A percentile compares a stretch with the other conserved stretches of the same genome.
Evolutionary conservation across 2,329 filamentous ascomycete species (phyloP).

Genomic region (Fusarium floridanum): DNA sequence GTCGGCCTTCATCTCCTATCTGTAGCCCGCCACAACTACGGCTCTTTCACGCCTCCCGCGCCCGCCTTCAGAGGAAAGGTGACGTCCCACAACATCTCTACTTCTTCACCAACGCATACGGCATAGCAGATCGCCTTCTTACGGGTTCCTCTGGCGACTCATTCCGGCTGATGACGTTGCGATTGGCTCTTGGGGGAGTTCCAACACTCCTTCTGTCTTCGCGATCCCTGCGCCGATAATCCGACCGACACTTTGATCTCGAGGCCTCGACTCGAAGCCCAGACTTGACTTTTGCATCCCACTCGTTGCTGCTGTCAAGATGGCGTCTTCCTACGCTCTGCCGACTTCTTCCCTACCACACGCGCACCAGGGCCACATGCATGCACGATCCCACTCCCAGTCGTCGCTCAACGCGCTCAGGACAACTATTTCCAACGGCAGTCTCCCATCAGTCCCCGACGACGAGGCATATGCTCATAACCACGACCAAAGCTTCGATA

Average conservation of each 20-base stretch:
- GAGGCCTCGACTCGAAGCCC: neutral
- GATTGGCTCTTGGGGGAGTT: constrained; percentile 39
- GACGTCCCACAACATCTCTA: constrained; percentile 37
- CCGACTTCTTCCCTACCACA: constrained; percentile 65
- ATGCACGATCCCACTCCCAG: constrained; percentile 56
- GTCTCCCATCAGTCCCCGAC: constrained; percentile 49
- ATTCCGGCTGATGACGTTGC: constrained; percentile 44
- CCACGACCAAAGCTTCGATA: constrained; percentile 44
- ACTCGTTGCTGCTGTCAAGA: constrained; percentile 42
- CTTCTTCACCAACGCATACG: constrained; percentile 15
- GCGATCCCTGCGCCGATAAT: constrained; percentile 39
- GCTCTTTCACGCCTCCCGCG: constrained; percentile 34
- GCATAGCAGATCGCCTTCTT: constrained; percentile 26
- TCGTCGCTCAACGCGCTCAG: constrained; percentile 56
- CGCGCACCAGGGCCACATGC: constrained; percentile 59
- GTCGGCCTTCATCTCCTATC: constrained; percentile 37
- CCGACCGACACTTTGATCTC: constrained; percentile 12
- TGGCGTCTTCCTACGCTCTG: constrained; percentile 67
- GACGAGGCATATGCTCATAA: constrained; percentile 50
- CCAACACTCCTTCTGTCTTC: constrained; percentile 33
- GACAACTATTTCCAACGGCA: constrained; percentile 52
- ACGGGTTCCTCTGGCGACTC: constrained; percentile 11
- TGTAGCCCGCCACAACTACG: constrained; percentile 39
- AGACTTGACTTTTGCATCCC: constrained; percentile 17
- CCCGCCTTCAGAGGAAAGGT: constrained; percentile 21